phyloP scores from a whole-genome alignment of 2,329 filamentous ascomycete species.

The Colletotrichum orbiculare region DNA sequence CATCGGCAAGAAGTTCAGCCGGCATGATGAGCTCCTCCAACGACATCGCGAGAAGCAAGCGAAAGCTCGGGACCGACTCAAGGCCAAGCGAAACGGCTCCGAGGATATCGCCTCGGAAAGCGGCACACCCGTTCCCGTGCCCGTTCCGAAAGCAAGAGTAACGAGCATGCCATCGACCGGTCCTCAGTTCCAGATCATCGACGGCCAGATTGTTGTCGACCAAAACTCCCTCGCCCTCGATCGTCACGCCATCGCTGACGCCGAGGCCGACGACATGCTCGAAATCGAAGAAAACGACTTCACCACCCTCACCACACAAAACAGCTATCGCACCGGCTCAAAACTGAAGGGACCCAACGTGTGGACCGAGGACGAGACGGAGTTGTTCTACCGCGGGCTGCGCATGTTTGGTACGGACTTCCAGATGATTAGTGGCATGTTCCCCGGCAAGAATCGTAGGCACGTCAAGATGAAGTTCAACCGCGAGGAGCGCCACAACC shows the following conservation, averaged over 20 bases:
- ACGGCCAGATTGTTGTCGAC: conserved; percentile 79
- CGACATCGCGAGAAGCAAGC: conserved; percentile 66
- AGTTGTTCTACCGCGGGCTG: conserved; percentile 80
- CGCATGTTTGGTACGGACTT: conserved; percentile 86
- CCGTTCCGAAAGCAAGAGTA: conserved; percentile 38
- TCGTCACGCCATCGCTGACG: conserved; percentile 71
- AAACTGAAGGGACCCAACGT: conserved; percentile 72
- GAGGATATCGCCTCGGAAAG: conserved; percentile 38
- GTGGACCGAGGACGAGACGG: conserved; percentile 79
- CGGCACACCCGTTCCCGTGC: conserved; percentile 26
- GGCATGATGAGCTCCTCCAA: conserved; percentile 77
- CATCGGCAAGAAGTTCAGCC: conserved; percentile 80
- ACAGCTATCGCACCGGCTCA: conserved; percentile 71
- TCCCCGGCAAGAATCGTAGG: conserved; percentile 75
- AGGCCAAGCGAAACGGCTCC: conserved; percentile 39
- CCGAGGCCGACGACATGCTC: conserved; percentile 64
- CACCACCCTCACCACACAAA: conserved; percentile 75
- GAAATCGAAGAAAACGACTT: conserved; percentile 83
- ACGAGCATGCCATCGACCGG: conserved; percentile 47
- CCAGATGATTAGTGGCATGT: conserved; percentile 81
- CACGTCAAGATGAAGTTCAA: conserved; percentile 87
- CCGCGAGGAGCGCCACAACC: conserved; percentile 77
- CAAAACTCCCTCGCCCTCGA: conserved; percentile 75
- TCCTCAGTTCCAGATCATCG: conserved; percentile 71
- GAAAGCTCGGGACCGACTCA: conserved; percentile 46